phyloP scores from a whole-genome alignment of 164 flowering plant genomes.

The Sextonia rubra region DNA sequence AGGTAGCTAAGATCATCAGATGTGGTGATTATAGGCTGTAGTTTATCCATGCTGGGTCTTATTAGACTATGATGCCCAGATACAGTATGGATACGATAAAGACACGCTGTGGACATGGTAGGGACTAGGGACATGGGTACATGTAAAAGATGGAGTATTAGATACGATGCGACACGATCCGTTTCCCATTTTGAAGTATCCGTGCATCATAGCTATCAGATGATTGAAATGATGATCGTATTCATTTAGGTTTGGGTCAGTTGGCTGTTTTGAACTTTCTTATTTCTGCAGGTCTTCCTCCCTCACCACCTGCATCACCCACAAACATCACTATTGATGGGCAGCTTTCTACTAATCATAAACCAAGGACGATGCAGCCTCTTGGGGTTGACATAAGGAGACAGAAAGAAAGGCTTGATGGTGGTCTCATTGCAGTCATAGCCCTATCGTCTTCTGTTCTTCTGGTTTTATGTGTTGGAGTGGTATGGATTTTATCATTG shows the following conservation, averaged over 20 bases:
- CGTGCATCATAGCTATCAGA: too few relatives aligned
- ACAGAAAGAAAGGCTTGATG: slow-evolving; percentile 37
- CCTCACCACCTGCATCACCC: slow-evolving; percentile 55
- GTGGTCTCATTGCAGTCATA: slow-evolving; percentile 58
- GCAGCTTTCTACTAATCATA: slow-evolving; percentile 38
- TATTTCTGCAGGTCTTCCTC: slow-evolving; percentile 51
- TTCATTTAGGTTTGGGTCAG: background rate
- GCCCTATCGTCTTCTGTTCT: slow-evolving; percentile 56
- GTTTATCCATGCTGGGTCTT: background rate
- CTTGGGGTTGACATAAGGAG: slow-evolving; percentile 71
- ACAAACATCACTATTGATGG: slow-evolving; percentile 41
- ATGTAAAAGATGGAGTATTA: too few relatives aligned
- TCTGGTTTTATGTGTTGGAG: slow-evolving; percentile 38
- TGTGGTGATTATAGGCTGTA: background rate
- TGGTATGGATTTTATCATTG: slow-evolving; percentile 43
- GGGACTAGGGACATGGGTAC: too few relatives aligned
- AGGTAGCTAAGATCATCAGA: background rate
- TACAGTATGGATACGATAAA: too few relatives aligned
- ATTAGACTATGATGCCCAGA: background rate
- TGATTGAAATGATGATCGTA: background rate
- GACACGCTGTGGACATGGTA: too few relatives aligned
- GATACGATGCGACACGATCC: too few relatives aligned
- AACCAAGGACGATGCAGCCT: slow-evolving; percentile 53
- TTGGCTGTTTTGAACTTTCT: background rate
- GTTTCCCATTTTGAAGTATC: too few relatives aligned